phyloP scores from a whole-genome alignment of 371 early-diverging fungal genomes.

The Mortierella sp. region DNA sequence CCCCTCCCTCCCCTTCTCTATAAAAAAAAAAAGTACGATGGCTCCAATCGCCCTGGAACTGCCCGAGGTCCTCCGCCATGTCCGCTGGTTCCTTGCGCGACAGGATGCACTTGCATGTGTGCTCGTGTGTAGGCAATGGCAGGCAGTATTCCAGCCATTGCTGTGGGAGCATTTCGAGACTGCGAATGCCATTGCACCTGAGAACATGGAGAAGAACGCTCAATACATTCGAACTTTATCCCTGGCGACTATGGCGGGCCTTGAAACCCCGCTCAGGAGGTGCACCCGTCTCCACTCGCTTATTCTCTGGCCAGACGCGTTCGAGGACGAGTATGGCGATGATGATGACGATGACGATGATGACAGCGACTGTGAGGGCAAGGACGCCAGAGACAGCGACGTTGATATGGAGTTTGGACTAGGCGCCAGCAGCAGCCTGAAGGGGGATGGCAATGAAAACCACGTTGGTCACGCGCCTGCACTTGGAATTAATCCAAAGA shows the following conservation, averaged over 20 bases:
- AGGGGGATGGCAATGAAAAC: no score
- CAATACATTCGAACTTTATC: conserved; percentile 19
- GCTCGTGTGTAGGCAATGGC: conserved; percentile 31
- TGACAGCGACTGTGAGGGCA: not conserved
- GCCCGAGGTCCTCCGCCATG: conserved; percentile 24
- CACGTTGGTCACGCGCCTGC: no score
- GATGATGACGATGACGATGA: conserved; percentile 20
- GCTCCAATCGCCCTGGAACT: conserved; percentile 15
- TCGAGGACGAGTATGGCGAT: conserved; percentile 37
- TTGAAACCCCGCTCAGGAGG: conserved; percentile 11
- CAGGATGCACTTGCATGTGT: conserved; percentile 28
- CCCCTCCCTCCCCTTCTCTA: no score
- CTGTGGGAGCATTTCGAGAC: conserved; percentile 39
- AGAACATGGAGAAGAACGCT: conserved; percentile 18
- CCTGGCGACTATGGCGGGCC: conserved; percentile 13
- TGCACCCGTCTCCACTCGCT: conserved; percentile 25
- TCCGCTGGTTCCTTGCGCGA: conserved; percentile 21
- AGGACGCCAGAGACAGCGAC: conserved; percentile 1
- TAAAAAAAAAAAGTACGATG: no score
- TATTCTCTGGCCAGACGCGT: conserved; percentile 41
- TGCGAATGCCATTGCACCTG: conserved; percentile 15
- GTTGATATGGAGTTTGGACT: not conserved
- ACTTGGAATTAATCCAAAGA: no score
- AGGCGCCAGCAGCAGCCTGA: no score
- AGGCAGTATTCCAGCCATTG: conserved; percentile 17